Evolutionary conservation across 768 basidiomycete species (phyloP).

Genomic region (Naganishia vaughanmartiniae): DNA sequence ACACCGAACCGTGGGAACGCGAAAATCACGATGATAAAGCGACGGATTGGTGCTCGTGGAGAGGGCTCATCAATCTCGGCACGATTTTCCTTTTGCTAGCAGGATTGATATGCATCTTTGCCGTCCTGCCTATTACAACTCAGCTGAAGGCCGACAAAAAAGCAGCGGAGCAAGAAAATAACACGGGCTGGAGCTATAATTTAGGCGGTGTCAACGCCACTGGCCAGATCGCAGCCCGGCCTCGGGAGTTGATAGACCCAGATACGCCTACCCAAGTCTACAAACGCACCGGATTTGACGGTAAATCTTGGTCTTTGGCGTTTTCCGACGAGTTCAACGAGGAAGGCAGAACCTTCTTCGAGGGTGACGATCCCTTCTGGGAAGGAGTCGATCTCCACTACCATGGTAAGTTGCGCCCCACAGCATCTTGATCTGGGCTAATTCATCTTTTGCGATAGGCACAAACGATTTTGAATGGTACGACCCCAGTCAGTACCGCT

Average conservation of each 20-base stretch:
- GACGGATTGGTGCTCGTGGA: conserved; percentile 63
- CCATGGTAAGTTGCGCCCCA: not conserved
- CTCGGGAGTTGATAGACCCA: conserved; percentile 61
- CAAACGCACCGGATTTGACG: conserved; percentile 60
- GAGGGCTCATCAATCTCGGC: conserved; percentile 71
- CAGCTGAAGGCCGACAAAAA: not conserved
- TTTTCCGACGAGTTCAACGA: conserved; percentile 87
- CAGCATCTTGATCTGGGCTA: not conserved
- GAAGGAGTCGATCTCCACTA: conserved; percentile 53
- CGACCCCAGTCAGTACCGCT: conserved; percentile 60
- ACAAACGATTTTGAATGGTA: conserved; percentile 70
- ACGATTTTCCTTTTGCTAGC: conserved; percentile 62
- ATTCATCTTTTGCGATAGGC: conserved; percentile 33
- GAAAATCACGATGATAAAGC: conserved; percentile 57
- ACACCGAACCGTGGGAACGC: conserved; percentile 44
- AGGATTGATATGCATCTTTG: conserved; percentile 49
- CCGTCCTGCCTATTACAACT: conserved; percentile 41
- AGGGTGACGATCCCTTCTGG: conserved; percentile 74
- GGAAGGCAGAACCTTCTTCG: conserved; percentile 73
- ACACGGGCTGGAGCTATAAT: conserved; percentile 56
- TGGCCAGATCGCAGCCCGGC: conserved; percentile 65
- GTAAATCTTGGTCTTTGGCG: conserved; percentile 63
- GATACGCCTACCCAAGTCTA: conserved; percentile 62
- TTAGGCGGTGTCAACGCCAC: conserved; percentile 72
- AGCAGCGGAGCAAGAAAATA: conserved; percentile 7